These are phyloP conservation scores for Eleusine indica DNA, from an alignment of 176 grass and related monocot species.

Conservation along the genomic window DNA sequence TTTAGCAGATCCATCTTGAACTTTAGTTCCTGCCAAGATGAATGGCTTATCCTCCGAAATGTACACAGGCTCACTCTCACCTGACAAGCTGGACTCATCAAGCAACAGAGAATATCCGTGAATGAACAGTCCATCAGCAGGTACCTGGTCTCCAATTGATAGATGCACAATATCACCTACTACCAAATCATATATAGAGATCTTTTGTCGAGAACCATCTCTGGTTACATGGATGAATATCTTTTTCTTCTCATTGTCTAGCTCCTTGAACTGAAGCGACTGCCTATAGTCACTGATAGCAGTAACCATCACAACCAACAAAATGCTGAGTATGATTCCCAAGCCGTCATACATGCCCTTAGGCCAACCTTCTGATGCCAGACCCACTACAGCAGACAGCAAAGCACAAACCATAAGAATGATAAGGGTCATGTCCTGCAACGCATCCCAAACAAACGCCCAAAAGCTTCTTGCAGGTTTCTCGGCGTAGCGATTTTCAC, in stretches of 20 bases:
- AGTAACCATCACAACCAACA: conserved; percentile 88
- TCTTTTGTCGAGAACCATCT: conserved; percentile 70
- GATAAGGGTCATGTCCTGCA: conserved; percentile 90
- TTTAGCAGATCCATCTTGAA: conserved; percentile 88
- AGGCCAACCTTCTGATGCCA: conserved; percentile 86
- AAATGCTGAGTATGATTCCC: conserved; percentile 93
- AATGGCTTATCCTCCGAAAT: conserved; percentile 84
- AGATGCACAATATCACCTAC: conserved; percentile 89
- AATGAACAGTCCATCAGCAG: conserved; percentile 90
- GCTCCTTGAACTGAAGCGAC: conserved; percentile 96
- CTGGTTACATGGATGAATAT: conserved; percentile 84
- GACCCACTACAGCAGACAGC: conserved; percentile 78
- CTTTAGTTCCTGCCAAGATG: conserved; percentile 89
- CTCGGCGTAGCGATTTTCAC: conserved; percentile 67
- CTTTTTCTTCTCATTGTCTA: conserved; percentile 97
- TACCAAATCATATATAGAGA: conserved; percentile 91
- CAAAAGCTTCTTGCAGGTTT: conserved; percentile 93
- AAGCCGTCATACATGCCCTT: conserved; percentile 96
- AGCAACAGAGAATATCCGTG: conserved; percentile 84
- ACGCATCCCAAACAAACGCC: conserved; percentile 91
- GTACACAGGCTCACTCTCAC: conserved; percentile 83
- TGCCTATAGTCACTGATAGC: conserved; percentile 92
- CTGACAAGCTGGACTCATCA: conserved; percentile 92
- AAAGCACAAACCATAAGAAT: conserved; percentile 91
- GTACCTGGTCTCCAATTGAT: conserved; percentile 92